A percentile compares a stretch with the other conserved stretches of the same genome.
These are phyloP conservation scores for Trichoderma asperelloides DNA, from an alignment of 495 filamentous ascomycete genomes.

Conservation along the genomic window DNA sequence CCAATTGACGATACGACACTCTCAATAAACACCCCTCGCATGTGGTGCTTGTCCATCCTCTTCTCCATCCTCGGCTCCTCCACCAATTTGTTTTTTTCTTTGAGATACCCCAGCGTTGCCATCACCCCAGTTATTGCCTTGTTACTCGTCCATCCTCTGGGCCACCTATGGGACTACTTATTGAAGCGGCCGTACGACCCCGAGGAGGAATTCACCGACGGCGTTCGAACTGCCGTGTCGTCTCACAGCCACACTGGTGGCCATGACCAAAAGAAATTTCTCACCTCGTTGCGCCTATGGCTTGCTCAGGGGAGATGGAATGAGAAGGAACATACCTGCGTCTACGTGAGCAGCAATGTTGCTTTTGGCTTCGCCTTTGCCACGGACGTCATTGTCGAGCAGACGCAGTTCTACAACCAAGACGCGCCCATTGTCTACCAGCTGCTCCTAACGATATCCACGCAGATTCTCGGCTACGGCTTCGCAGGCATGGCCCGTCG, in stretches of 20 bases:
- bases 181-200: constrained; percentile 57
- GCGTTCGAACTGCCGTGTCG: constrained; percentile 25
- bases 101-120: constrained; percentile 77
- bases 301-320: constrained; percentile 76
- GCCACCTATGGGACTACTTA: constrained; percentile 64
- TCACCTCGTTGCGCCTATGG: constrained; percentile 49
- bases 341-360: constrained; percentile 83
- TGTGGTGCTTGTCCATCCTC: constrained; percentile 71
- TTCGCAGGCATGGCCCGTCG: constrained; percentile 72
- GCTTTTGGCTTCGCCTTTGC: constrained; percentile 87
- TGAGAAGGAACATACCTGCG: constrained; percentile 77
- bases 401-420: constrained; percentile 80
- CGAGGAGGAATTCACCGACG: constrained; percentile 49
- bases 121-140: constrained; percentile 81
- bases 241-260: constrained; percentile 8
- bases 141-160: constrained; percentile 71
- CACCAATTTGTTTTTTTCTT: constrained; percentile 74
- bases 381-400: constrained; percentile 78
- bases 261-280: background rate
- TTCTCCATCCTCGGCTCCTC: constrained; percentile 75
- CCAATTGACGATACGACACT: constrained; percentile 61
- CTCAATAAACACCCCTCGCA: constrained; percentile 79
- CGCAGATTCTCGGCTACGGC: constrained; percentile 75
- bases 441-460: constrained; percentile 70
- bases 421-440: constrained; percentile 66